Percentiles rank a stretch among this genome's conserved stretches.
phyloP scores from a whole-genome alignment of 2,329 filamentous ascomycete genomes.

The Cyphellophora attinorum region DNA sequence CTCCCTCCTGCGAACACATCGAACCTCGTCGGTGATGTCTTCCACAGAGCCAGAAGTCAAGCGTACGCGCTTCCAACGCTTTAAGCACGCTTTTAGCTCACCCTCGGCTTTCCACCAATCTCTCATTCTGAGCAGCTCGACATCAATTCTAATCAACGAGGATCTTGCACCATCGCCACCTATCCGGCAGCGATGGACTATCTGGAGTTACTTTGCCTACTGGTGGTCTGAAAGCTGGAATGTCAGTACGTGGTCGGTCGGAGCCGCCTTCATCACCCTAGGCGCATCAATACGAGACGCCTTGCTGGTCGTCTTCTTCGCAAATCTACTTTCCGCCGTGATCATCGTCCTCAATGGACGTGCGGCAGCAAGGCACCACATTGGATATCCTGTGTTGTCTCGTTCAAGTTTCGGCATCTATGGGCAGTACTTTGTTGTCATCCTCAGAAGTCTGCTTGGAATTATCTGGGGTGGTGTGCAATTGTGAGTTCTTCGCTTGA shows the following conservation, averaged over 20 bases:
- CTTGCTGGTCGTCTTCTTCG: constrained; percentile 16
- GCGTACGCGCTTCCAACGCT: not conserved
- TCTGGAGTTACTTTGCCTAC: constrained; percentile 18
- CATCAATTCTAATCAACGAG: constrained; percentile 17
- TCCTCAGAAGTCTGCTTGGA: constrained; percentile 27
- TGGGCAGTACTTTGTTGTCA: constrained; percentile 23
- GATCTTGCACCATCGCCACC: constrained; percentile 17
- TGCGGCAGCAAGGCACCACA: constrained; percentile 19
- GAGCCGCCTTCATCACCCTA: constrained; percentile 16
- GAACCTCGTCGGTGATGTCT: too few relatives aligned
- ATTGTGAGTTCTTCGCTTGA: too few relatives aligned
- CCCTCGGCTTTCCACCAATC: not conserved
- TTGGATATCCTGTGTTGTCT: constrained; percentile 22
- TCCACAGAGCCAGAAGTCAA: not conserved
- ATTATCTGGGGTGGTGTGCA: constrained; percentile 29
- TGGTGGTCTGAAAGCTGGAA: constrained; percentile 21
- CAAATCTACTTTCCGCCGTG: constrained; percentile 15
- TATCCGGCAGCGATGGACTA: constrained; percentile 16
- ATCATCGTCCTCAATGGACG: constrained; percentile 19
- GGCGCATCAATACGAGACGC: constrained; percentile 17
- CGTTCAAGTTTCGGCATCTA: constrained; percentile 24
- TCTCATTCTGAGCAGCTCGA: constrained; percentile 10
- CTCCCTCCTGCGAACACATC: too few relatives aligned
- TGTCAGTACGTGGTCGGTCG: constrained; percentile 18
- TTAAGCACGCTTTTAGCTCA: constrained; percentile 1